Evolutionary conservation across 164 flowering plant genomes (phyloP).

Genomic region (Chimonanthus salicifolius): DNA sequence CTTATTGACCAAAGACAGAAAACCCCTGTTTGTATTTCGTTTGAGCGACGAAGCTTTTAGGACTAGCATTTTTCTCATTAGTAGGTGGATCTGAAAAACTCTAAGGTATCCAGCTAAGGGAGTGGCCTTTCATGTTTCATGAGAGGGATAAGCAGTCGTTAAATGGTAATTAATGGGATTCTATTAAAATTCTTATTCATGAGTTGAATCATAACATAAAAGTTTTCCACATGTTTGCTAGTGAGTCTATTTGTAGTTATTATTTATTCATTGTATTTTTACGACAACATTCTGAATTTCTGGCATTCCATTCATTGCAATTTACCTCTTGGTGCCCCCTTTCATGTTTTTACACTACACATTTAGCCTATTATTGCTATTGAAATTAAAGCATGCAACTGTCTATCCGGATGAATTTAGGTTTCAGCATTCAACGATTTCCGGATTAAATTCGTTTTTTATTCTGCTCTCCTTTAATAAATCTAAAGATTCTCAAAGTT

Average conservation of each 20-base stretch:
- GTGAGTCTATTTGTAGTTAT: not conserved
- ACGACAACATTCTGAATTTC: too few relatives aligned
- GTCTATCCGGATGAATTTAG: too few relatives aligned
- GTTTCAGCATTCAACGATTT: too few relatives aligned
- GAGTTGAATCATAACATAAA: not conserved
- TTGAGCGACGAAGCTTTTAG: not conserved
- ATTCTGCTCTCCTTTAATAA: not conserved
- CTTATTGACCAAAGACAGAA: not conserved
- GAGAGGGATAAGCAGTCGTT: too few relatives aligned
- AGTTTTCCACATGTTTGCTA: not conserved
- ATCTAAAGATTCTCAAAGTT: too few relatives aligned
- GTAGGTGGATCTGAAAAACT: too few relatives aligned
- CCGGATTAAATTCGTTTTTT: not conserved
- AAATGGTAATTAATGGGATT: too few relatives aligned
- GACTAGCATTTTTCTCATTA: not conserved
- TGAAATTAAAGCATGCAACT: too few relatives aligned
- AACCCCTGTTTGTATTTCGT: not conserved
- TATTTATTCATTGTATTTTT: too few relatives aligned
- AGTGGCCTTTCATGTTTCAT: too few relatives aligned
- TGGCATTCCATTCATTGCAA: not conserved
- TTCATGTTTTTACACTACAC: not conserved
- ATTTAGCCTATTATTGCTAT: not conserved
- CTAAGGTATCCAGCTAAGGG: too few relatives aligned
- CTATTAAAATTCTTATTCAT: not conserved
- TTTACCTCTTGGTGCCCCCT: not conserved